Conservation (phyloP, 805 yeast genomes). For the Starmerella stigmatis region DNA sequence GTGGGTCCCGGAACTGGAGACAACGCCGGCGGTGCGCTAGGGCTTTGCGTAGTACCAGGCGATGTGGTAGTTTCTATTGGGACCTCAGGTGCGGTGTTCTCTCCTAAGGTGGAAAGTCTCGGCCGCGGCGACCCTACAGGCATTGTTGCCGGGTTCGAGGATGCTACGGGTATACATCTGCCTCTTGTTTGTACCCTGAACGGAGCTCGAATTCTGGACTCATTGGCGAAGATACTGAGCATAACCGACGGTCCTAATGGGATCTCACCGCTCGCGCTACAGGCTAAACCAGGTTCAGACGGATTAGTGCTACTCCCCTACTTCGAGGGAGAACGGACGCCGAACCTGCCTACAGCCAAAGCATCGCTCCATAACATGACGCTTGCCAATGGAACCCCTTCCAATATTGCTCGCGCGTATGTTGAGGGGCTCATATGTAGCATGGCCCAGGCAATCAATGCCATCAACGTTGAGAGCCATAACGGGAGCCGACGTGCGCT, state of each 20-base stretch:
- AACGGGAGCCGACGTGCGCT: conserved; percentile 13
- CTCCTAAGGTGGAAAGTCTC: conserved; percentile 8
- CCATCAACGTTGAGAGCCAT: conserved; percentile 11
- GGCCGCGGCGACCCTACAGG: conserved; percentile 23
- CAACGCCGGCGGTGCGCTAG: conserved; percentile 27
- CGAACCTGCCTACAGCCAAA: conserved; percentile 23
- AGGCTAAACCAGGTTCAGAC: conserved; percentile 19
- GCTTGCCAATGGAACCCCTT: conserved; percentile 16
- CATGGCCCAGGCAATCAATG: conserved; percentile 23
- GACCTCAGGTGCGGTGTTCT: conserved; percentile 25
- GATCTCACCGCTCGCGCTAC: conserved; percentile 18
- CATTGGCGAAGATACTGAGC: conserved; percentile 14
- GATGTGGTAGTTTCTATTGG: conserved; percentile 25
- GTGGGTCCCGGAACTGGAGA: conserved; percentile 27
- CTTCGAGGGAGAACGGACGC: conserved; percentile 27
- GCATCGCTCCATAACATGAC: conserved; percentile 24
- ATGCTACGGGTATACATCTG: conserved; percentile 21
- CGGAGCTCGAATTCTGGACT: conserved; percentile 24
- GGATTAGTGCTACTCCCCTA: conserved; percentile 24
- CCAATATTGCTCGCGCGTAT: conserved; percentile 24
- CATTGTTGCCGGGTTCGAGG: conserved; percentile 25
- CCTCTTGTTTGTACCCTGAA: conserved; percentile 26
- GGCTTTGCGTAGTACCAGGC: conserved; percentile 18
- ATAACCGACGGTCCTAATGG: conserved; percentile 16
- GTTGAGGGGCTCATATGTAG: conserved; percentile 24